These are phyloP conservation scores for Aspergillus sp. DNA, from an alignment of 2,329 filamentous ascomycete genomes.

Conservation along the genomic window DNA sequence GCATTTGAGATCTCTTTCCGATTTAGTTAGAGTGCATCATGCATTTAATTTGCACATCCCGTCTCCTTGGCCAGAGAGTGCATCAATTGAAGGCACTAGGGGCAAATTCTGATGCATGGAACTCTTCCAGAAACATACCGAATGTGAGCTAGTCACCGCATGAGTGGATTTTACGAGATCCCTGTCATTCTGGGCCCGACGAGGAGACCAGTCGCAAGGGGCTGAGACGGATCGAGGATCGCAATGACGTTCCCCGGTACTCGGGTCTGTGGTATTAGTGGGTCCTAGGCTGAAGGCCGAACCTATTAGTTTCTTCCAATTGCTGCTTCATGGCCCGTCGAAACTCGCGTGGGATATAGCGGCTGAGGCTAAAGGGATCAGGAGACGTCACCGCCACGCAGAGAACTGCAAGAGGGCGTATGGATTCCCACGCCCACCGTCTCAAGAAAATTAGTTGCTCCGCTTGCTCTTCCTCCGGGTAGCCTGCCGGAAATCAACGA, in stretches of 20 bases:
- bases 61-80: neutral
- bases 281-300: neutral
- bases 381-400: neutral
- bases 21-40: conserved; percentile 4
- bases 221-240: neutral
- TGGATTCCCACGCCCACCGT: neutral
- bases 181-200: neutral
- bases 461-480: neutral
- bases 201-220: neutral
- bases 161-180: neutral
- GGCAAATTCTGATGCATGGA: conserved; percentile 12
- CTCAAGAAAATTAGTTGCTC: neutral
- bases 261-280: neutral
- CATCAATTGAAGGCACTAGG: neutral
- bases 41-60: neutral
- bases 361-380: neutral
- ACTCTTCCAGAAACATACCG: neutral
- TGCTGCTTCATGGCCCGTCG: neutral
- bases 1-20: conserved; percentile 11
- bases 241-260: conserved; percentile 1
- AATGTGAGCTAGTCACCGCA: neutral
- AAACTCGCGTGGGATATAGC: neutral
- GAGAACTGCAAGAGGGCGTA: neutral
- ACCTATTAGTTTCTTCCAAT: neutral
- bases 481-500: neutral